A percentile compares a stretch with the other conserved stretches of the same genome.
These are phyloP conservation scores for Alloascoidea africana DNA, from an alignment of 805 yeast genomes.

Conservation along the genomic window DNA sequence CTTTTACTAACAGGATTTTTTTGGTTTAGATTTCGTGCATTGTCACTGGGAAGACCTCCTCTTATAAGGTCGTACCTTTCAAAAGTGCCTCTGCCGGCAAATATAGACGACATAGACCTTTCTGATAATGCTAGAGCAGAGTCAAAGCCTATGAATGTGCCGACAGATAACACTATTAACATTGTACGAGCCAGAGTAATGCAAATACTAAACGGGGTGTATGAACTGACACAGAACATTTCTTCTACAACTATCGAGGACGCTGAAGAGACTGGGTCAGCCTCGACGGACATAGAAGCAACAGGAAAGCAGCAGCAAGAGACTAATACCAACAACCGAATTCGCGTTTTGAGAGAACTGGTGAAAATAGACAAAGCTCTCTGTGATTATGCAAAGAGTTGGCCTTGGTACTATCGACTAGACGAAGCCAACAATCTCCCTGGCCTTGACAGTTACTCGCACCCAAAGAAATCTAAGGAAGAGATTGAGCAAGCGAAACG, in stretches of 20 bases:
- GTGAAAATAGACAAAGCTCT: neutral
- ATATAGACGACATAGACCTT: neutral
- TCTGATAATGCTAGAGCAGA: neutral
- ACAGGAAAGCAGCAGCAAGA: too few relatives aligned
- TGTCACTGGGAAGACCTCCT: neutral
- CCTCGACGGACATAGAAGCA: too few relatives aligned
- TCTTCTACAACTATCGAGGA: neutral
- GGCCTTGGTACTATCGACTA: neutral
- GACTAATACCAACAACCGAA: neutral
- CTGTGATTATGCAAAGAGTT: neutral
- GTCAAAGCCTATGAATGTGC: constrained; percentile 1
- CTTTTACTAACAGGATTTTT: too few relatives aligned
- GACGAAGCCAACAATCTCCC: neutral
- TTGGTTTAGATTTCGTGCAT: too few relatives aligned
- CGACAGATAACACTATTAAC: neutral
- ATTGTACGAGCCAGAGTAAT: neutral
- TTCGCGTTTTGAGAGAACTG: neutral
- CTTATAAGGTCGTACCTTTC: neutral
- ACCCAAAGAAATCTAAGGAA: neutral
- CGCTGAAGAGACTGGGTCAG: neutral
- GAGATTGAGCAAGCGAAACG: neutral
- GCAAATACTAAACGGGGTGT: neutral
- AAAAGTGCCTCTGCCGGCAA: neutral
- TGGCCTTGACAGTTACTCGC: neutral
- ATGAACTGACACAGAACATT: neutral